Conservation (phyloP, 78 protist species). For the Cavenderia fasciculata region DNA sequence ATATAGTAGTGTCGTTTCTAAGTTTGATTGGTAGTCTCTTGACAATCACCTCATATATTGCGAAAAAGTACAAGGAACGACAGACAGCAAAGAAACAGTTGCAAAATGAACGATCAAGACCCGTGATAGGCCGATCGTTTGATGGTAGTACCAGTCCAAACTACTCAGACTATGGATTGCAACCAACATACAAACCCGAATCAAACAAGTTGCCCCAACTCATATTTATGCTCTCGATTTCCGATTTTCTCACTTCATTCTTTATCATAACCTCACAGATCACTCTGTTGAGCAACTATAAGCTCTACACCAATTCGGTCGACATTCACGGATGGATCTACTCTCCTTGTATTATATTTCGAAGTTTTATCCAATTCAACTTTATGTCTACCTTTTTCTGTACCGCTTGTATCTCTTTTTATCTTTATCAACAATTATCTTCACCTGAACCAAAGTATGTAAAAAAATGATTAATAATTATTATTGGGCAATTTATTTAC, state of each 20-base stretch:
- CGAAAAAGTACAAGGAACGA: not conserved
- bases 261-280: conserved; percentile 35
- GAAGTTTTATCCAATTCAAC: conserved; percentile 44
- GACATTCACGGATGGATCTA: not conserved
- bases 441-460: conserved; percentile 47
- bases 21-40: conserved; percentile 44
- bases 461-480: not conserved
- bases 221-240: conserved; percentile 31
- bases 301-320: not conserved
- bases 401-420: conserved; percentile 57
- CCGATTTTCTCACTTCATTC: conserved; percentile 58
- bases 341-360: conserved; percentile 43
- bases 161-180: not conserved
- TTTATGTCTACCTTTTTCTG: conserved; percentile 56
- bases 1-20: conserved; percentile 24
- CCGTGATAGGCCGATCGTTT: not conserved
- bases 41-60: conserved; percentile 25
- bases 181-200: conserved; percentile 10
- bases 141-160: not conserved
- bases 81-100: not conserved
- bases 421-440: conserved; percentile 68
- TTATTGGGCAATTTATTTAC: not conserved
- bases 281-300: not conserved
- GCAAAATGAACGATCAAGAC: not conserved
- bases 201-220: conserved; percentile 26